Percentiles rank a stretch among this genome's conserved stretches.
Conservation (phyloP, 2,329 filamentous ascomycete genomes). For the Zelopaecilomyces penicillatus region DNA sequence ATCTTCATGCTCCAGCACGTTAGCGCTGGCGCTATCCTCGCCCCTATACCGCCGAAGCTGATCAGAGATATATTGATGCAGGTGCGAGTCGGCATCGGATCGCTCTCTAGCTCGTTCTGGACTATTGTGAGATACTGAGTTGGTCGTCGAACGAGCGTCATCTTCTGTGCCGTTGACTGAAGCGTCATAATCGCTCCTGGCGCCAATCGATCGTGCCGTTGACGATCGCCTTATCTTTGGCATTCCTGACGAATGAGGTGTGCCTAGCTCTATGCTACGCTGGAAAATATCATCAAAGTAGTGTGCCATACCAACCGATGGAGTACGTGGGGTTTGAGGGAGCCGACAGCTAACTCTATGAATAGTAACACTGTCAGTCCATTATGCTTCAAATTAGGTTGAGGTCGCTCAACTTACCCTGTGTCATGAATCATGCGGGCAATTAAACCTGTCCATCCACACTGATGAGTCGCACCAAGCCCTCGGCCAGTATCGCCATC, state of each 20-base stretch:
- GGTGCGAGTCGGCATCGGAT: slow-evolving; percentile 56
- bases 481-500: slow-evolving; percentile 86
- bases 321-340: slow-evolving; percentile 86
- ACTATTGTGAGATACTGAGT: slow-evolving; percentile 26
- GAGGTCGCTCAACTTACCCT: slow-evolving; percentile 52
- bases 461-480: slow-evolving; percentile 87
- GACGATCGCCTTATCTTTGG: slow-evolving; percentile 66
- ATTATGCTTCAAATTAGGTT: not conserved
- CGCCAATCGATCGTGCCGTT: slow-evolving; percentile 73
- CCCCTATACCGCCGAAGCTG: slow-evolving; percentile 63
- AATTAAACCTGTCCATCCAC: slow-evolving; percentile 91
- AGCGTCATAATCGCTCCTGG: slow-evolving; percentile 67
- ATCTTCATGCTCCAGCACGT: slow-evolving; percentile 26
- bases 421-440: slow-evolving; percentile 97
- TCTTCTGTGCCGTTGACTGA: slow-evolving; percentile 39
- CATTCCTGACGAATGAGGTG: slow-evolving; percentile 30
- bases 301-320: slow-evolving; percentile 72
- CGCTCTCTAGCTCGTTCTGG: slow-evolving; percentile 39
- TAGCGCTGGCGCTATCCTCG: slow-evolving; percentile 13
- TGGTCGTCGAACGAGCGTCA: slow-evolving; percentile 24
- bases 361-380: slow-evolving; percentile 29
- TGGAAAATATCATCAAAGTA: slow-evolving; percentile 90
- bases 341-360: slow-evolving; percentile 75
- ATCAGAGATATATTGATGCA: slow-evolving; percentile 73
- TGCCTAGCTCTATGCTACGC: slow-evolving; percentile 28